Base-by-base conservation (phyloP, 176 grass and related monocot species). In the Phyllostachys edulis region DNA sequence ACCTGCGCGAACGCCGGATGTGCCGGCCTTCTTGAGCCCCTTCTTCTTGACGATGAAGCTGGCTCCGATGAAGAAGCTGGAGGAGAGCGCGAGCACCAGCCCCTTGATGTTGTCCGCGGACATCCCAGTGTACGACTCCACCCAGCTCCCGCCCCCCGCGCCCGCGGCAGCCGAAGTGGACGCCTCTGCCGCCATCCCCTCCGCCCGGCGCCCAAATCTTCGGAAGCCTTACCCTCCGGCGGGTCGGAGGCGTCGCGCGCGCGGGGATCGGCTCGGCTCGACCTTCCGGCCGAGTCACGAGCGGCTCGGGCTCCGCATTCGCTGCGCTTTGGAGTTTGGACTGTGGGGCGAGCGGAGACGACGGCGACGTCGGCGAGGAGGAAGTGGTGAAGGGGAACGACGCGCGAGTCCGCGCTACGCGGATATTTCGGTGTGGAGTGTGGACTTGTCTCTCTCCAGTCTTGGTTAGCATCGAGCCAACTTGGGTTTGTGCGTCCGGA, bases 11-110 rank as follows among this genome's bases (percentile, higher is more conserved):
- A 96, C 74, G 50, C 96, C 96, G 32, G 93, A 94, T 13, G 93
- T 90, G 20, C 89, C 91, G 27, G 96, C 96, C 84, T 96, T 99
- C 86, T 95, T 96, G 46, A 99, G 87, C 23, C 96, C 96, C 86
- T 99, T 99, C 88, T 99, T 99, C 93, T 99, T 99, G 36, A 99
- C 93, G 90, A 99, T 99, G 87, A 99, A 99, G 85, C 96, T 99
- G 69, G 91, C 84, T 2, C 96, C 96, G 65, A 99, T 99, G 70
- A 99, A 99, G 71, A 91, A 24, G 84, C 96, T 99, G 84, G 96
- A 99, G 10, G 93, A 99, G 32, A 99, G 90, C 49, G 96, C 96
- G 42, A 99, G 89, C 37, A 99, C 86, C 42, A 99, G 88, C 2
- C 96, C 96, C 86, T 96, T 99, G 88, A 99, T 96, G 85, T 99